Evolutionary conservation across 2,329 filamentous ascomycete genomes (phyloP), one percentile per base, ranked within the genome.

Genomic region (Penicillium freii): DNA sequence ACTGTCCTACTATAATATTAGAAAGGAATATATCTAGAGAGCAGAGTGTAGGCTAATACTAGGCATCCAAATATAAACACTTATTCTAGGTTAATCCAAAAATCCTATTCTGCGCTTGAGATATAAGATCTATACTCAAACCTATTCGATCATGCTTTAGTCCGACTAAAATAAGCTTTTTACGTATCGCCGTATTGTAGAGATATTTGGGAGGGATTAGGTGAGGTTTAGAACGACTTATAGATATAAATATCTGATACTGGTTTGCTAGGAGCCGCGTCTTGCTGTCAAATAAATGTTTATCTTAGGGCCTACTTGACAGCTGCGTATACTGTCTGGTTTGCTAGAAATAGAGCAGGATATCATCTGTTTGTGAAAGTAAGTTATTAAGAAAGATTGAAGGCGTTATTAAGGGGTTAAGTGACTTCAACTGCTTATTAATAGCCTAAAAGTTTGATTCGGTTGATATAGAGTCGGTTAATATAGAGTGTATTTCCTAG

Each of bases 1-100:
- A 15, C 42, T 54, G 7, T 53, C 55, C 64, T 56, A 72, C 42
- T 45, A 71, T 10, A 55, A 59, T 29, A 73, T 62, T 17, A 62
- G 57, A 56, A 69, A 72, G 23, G 62, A 62, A 62, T 72, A 64
- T 51, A 33, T 67, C 49, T 68, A 9, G 33, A 61, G 33, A 38
- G 40, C 40, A 21, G 63, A 65, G 27, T 61, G 63, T 17, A 62
- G 44, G 54, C 61, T 66, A 25, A 67, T 45, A 29, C 51, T 33
- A 25, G 60, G 61, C n/a, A 69, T 62, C 53, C 52, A 67, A 36
- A 67, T 39, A 45, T 67, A 59, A 15, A 69, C 34, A 45, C 54
- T 60, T 42, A 65, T 57, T 17, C 61, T 51, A 33, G 61, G 49
- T 50, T 59, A 52, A 52, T 27, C 17, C 19, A 27, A 43, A 52